phyloP scores from a whole-genome alignment of 164 flowering plant species.

The Echeveria elegans region DNA sequence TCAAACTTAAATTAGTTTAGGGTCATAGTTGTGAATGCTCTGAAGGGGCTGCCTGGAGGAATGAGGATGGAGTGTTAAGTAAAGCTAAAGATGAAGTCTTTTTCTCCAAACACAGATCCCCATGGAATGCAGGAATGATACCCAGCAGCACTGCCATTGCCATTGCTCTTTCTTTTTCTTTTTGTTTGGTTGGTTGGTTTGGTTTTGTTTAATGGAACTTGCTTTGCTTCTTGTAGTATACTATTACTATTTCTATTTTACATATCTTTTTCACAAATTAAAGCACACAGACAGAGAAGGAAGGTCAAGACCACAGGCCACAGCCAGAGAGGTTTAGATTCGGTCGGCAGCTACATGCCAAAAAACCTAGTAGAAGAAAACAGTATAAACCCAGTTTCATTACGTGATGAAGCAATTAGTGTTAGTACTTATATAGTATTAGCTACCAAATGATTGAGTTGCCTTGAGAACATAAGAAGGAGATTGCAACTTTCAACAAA shows the following conservation, averaged over 20 bases:
- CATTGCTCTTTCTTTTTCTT: slow-evolving; percentile 39
- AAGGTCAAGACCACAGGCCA: slow-evolving; percentile 18
- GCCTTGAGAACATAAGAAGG: slow-evolving; percentile 17
- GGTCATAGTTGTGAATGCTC: no score
- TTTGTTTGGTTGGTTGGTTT: slow-evolving; percentile 51
- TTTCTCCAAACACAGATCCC: slow-evolving; percentile 61
- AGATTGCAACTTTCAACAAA: slow-evolving; percentile 10
- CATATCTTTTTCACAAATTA: slow-evolving; percentile 22
- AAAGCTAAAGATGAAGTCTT: slow-evolving; percentile 41
- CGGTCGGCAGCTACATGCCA: slow-evolving; percentile 22
- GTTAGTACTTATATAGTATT: no score
- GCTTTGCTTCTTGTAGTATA: no score
- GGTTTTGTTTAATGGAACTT: slow-evolving; percentile 21
- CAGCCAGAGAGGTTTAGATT: slow-evolving; percentile 18
- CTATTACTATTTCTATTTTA: slow-evolving; percentile 32
- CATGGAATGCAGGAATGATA: slow-evolving; percentile 34
- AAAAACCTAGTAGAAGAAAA: slow-evolving; percentile 13
- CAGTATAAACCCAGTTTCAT: slow-evolving; percentile 8
- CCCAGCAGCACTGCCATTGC: slow-evolving; percentile 30
- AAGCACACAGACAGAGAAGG: slow-evolving; percentile 13
- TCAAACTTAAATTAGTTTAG: no score
- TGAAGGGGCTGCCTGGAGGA: no score
- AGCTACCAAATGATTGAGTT: slow-evolving; percentile 52
- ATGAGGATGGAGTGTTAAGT: slow-evolving; percentile 18
- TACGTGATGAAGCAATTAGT: slow-evolving; percentile 18